Base-by-base conservation (phyloP, 2,329 filamentous ascomycete species). In the Phaeosphaeria sp. region DNA sequence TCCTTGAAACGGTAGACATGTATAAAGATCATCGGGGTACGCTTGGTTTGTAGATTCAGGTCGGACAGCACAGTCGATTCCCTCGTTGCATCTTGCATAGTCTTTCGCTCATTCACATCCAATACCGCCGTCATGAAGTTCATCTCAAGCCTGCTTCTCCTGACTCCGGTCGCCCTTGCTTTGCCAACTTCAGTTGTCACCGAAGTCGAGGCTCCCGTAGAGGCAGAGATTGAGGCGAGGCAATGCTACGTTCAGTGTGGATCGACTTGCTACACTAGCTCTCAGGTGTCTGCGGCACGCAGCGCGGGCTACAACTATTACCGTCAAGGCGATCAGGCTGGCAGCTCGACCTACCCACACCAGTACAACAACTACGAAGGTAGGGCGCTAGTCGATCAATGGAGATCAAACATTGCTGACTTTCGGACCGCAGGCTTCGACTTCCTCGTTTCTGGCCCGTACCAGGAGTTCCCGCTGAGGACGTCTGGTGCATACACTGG, bases 391-490 rank as follows among this genome's bases (percentile, higher is more conserved):
- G 15, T 7, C 11, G 30, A 36, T 13, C 5, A 13, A 36, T 7
- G 11, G 30, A 36, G 15, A 13, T 36, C 8, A 36, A 13, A 36
- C 30, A 7, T 36, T 7, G 30, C 30, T 36, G 30, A 36, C 30
- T 13, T 13, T 36, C 15, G 30, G 30, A 13, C 30, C 3, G 11
- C 30, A 36, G 30, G 84, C 18, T 89, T 90, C 71, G 75, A 79
- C 42, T 89, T 90, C 72, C 63, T 79, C 2, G 82, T 88, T 5
- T 61, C 71, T 3, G 85, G 84, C 0, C 85, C 86, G 0, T 90
- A 86, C 71, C 83, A 87, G 59, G 87, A 90, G 74, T 90, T 88
- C 73, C 87, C 87, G 1, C 80, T 90, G 52, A 62, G 84, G 68
- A 76, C 72, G 15, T 79, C 75, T 25, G 82, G 81, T 20, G 71